phyloP scores from a whole-genome alignment of 306 rosid genomes.

The Vicia faba region DNA sequence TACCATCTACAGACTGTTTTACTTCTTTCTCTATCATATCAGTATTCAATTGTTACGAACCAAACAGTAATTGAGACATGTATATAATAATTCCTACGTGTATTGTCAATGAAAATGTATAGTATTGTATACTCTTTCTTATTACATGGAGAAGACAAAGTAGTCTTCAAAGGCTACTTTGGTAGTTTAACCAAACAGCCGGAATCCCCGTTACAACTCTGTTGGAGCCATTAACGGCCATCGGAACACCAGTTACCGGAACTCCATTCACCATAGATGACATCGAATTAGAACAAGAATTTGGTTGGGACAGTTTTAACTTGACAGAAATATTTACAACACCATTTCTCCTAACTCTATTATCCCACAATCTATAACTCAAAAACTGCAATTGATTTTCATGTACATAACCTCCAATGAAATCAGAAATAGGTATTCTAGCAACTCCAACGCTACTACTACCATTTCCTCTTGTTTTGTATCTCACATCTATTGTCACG shows the following conservation, averaged over 20 bases:
- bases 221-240: constrained; percentile 9
- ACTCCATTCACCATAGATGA: neutral
- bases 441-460: constrained; percentile 49
- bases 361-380: constrained; percentile 76
- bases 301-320: constrained; percentile 35
- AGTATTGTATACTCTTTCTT: neutral
- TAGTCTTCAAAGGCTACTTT: constrained; percentile 7
- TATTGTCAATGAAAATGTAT: neutral
- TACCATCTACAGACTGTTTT: no score
- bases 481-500: constrained; percentile 48
- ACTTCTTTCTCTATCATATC: no score
- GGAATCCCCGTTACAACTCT: constrained; percentile 66
- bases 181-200: constrained; percentile 49
- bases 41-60: no score
- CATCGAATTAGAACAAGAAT: neutral
- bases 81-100: no score
- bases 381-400: constrained; percentile 59
- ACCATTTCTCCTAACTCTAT: constrained; percentile 61
- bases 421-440: constrained; percentile 54
- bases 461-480: constrained; percentile 44
- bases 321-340: constrained; percentile 65
- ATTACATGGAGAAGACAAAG: neutral
- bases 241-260: constrained; percentile 35
- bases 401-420: constrained; percentile 50
- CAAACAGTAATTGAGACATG: no score